phyloP scores from a whole-genome alignment of 371 early-diverging fungal genomes.

The Rhizopus delemar region DNA sequence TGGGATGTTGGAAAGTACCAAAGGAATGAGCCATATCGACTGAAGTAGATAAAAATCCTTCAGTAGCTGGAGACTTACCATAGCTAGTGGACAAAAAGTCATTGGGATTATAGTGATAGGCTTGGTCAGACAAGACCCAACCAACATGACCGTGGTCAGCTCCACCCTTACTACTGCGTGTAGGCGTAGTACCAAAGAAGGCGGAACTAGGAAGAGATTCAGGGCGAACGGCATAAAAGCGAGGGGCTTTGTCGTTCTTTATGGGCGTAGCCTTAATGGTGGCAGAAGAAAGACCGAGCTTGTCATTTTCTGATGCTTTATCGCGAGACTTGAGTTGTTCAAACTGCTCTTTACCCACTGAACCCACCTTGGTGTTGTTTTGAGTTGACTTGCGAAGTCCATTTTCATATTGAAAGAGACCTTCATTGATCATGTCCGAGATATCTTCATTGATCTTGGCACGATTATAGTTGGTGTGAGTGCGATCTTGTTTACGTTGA shows the following conservation, averaged over 20 bases:
- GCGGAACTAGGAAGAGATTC: conserved; percentile 55
- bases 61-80: conserved; percentile 43
- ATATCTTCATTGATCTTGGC: conserved; percentile 85
- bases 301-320: conserved; percentile 17
- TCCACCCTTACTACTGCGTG: conserved; percentile 44
- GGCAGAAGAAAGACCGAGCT: conserved; percentile 27
- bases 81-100: conserved; percentile 47
- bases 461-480: conserved; percentile 77
- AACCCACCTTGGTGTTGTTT: conserved; percentile 65
- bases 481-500: conserved; percentile 75
- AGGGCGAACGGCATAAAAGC: conserved; percentile 67
- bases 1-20: conserved; percentile 89
- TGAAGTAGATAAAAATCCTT: conserved; percentile 39
- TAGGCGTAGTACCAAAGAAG: conserved; percentile 43
- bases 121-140: conserved; percentile 74
- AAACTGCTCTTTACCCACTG: conserved; percentile 71
- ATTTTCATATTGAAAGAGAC: conserved; percentile 85
- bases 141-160: conserved; percentile 84
- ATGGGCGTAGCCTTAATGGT: conserved; percentile 29
- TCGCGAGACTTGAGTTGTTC: conserved; percentile 37
- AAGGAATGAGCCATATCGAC: conserved; percentile 67
- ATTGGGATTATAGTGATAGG: conserved; percentile 53
- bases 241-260: conserved; percentile 53
- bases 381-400: conserved; percentile 54
- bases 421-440: conserved; percentile 93